Conservation (phyloP, 1,284 basidiomycete genomes). For the Ustilago esculenta region DNA sequence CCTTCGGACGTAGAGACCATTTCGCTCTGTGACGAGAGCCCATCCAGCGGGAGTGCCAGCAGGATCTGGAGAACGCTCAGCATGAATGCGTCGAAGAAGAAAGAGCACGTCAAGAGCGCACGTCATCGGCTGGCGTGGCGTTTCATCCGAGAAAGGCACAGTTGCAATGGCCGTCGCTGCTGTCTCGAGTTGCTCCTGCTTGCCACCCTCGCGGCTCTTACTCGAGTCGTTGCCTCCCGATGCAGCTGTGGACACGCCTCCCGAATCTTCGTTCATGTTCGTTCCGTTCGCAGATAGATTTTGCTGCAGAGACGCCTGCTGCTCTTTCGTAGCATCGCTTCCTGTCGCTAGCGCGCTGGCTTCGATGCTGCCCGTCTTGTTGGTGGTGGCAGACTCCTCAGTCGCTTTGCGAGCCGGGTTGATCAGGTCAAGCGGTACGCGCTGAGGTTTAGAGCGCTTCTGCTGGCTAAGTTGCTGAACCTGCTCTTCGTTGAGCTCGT, state of each 20-base stretch:
- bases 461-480: conserved; percentile 82
- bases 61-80: conserved; percentile 68
- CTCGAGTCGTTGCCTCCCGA: conserved; percentile 1
- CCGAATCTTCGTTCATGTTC: not conserved
- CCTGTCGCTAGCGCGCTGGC: not conserved
- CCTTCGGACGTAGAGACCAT: conserved; percentile 79
- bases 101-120: conserved; percentile 62
- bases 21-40: conserved; percentile 81
- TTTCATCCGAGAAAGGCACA: conserved; percentile 55
- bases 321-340: conserved; percentile 7
- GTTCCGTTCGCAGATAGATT: not conserved
- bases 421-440: conserved; percentile 84
- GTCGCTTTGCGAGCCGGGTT: conserved; percentile 16
- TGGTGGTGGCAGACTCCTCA: not conserved
- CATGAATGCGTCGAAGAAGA: conserved; percentile 59
- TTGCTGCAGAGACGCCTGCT: not conserved
- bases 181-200: conserved; percentile 2
- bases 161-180: conserved; percentile 8
- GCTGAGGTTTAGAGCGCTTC: conserved; percentile 85
- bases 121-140: conserved; percentile 58
- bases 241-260: not conserved
- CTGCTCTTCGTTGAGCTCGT: conserved; percentile 89
- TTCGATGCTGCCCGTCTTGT: conserved; percentile 2
- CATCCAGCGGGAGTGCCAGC: conserved; percentile 75
- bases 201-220: conserved; percentile 5